A percentile compares a stretch with the other conserved stretches of the same genome.
phyloP scores from a whole-genome alignment of 768 basidiomycete genomes.

The Trametes gibbosa region DNA sequence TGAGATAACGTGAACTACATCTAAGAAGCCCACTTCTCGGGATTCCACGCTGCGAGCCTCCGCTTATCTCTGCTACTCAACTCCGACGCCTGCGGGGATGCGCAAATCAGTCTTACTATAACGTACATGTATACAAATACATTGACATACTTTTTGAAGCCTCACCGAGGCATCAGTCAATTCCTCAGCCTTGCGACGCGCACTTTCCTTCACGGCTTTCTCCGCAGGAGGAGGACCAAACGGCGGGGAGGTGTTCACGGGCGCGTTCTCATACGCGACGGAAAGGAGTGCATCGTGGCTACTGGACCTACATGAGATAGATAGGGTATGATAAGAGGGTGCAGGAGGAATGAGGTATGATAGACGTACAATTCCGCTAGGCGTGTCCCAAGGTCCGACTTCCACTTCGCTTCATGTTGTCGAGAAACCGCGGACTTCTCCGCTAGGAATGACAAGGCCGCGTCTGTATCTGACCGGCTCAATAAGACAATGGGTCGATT shows the following conservation, averaged over 20 bases:
- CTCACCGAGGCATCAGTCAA: slow-evolving; percentile 1
- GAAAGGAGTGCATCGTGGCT: slow-evolving; percentile 7
- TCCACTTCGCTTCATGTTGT: slow-evolving; percentile 14
- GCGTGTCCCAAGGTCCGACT: not conserved
- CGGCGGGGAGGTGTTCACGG: slow-evolving; percentile 22
- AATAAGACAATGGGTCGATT: slow-evolving; percentile 17
- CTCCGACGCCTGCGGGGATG: not conserved
- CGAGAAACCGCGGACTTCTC: not conserved
- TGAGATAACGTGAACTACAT: no score
- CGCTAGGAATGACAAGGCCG: slow-evolving; percentile 1
- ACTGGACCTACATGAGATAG: not conserved
- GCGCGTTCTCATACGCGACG: slow-evolving; percentile 17
- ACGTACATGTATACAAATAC: not conserved
- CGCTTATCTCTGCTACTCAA: slow-evolving; percentile 13
- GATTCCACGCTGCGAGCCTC: slow-evolving; percentile 3
- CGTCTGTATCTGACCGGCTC: slow-evolving; percentile 5
- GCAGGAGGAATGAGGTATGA: not conserved
- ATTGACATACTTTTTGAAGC: slow-evolving; percentile 14
- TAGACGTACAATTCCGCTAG: slow-evolving; percentile 9
- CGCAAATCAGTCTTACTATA: not conserved
- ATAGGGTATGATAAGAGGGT: not conserved
- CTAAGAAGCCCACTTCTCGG: slow-evolving; percentile 12
- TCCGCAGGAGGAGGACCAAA: slow-evolving; percentile 5
- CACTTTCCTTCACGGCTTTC: not conserved
- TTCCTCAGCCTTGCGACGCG: not conserved